Evolutionary conservation across 139 green algal species (phyloP).

Genomic region (Gonium pectorale): DNA sequence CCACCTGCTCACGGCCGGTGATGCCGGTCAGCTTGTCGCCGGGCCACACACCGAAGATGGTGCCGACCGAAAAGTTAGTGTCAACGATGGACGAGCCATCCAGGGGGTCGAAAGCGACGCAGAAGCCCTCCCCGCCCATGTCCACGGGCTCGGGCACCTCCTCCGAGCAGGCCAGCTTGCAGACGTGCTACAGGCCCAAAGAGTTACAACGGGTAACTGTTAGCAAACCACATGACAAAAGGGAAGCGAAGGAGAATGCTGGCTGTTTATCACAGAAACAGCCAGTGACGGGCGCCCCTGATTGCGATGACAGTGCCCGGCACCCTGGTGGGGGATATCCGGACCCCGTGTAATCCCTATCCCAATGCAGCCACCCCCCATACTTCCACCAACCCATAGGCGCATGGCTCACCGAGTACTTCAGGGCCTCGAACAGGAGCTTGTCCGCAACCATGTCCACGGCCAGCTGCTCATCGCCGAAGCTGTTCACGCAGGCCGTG

Average conservation of each 20-base stretch:
- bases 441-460: conserved; percentile 96
- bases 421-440: conserved; percentile 93
- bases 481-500: conserved; percentile 93
- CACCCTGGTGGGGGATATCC: too few species aligned
- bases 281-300: too few species aligned
- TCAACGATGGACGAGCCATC: conserved; percentile 96
- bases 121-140: conserved; percentile 87
- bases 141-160: conserved; percentile 93
- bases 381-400: too few species aligned
- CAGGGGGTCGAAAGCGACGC: conserved; percentile 94
- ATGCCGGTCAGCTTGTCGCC: conserved; percentile 85
- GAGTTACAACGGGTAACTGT: too few species aligned
- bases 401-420: conserved; percentile 81
- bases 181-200: conserved; percentile 75
- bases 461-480: conserved; percentile 95
- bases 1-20: conserved; percentile 84
- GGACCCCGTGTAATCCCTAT: too few species aligned
- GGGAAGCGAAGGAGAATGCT: too few species aligned
- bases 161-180: conserved; percentile 93
- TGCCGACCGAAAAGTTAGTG: conserved; percentile 97
- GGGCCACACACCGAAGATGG: conserved; percentile 96
- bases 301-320: too few species aligned
- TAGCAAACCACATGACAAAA: too few species aligned
- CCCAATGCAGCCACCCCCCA: too few species aligned
- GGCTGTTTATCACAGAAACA: too few species aligned